These are phyloP conservation scores for Exophiala calicioides DNA, from an alignment of 2,329 filamentous ascomycete species.

Conservation along the genomic window DNA sequence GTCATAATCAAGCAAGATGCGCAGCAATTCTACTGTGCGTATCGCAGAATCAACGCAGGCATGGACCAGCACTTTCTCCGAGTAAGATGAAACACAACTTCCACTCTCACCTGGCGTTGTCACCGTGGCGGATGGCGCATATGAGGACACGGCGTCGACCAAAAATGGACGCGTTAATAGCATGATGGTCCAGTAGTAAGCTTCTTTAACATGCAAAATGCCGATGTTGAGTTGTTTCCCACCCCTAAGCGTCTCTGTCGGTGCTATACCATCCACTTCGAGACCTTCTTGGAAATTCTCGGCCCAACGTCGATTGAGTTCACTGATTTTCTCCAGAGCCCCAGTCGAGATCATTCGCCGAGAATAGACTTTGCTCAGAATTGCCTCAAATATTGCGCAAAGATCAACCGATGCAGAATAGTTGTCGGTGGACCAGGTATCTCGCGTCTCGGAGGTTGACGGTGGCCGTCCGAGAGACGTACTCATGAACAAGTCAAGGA, in stretches of 20 bases:
- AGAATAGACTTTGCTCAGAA: constrained; percentile 43
- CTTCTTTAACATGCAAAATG: constrained; percentile 39
- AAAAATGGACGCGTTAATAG: constrained; percentile 42
- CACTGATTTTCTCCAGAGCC: constrained; percentile 40
- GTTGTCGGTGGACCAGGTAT: constrained; percentile 23
- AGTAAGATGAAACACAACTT: neutral
- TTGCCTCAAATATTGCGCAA: constrained; percentile 41
- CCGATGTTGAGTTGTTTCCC: constrained; percentile 32
- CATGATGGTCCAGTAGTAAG: constrained; percentile 45
- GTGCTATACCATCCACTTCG: constrained; percentile 18
- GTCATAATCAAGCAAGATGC: constrained; percentile 38
- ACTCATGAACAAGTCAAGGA: constrained; percentile 27
- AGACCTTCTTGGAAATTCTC: constrained; percentile 23
- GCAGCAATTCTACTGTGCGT: constrained; percentile 42
- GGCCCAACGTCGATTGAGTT: constrained; percentile 43
- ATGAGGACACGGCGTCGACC: constrained; percentile 31
- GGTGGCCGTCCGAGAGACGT: constrained; percentile 22
- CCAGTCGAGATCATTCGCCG: constrained; percentile 41
- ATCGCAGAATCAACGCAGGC: constrained; percentile 47
- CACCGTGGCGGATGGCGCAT: neutral
- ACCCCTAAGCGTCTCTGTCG: neutral
- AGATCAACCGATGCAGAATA: constrained; percentile 38
- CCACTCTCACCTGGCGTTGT: too few species aligned
- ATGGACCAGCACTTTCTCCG: constrained; percentile 20
- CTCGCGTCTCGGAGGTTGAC: constrained; percentile 22